A percentile compares a stretch with the other conserved stretches of the same genome.
phyloP scores from a whole-genome alignment of 2,329 filamentous ascomycete genomes.

The Colletotrichum noveboracense region DNA sequence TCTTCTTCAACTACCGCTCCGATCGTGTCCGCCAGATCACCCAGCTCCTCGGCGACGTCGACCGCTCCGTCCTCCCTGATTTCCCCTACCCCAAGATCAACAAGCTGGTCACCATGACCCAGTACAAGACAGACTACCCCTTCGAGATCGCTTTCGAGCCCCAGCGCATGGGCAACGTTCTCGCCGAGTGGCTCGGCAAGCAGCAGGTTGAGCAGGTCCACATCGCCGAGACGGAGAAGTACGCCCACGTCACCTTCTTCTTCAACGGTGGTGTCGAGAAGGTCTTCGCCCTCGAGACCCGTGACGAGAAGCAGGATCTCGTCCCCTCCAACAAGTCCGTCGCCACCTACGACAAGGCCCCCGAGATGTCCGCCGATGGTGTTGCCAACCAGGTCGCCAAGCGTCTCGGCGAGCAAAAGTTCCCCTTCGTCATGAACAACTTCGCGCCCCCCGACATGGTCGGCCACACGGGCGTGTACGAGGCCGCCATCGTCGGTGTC shows the following conservation, averaged over 20 bases:
- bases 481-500: constrained; percentile 86
- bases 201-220: constrained; percentile 92
- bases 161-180: constrained; percentile 96
- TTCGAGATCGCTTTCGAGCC: constrained; percentile 93
- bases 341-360: constrained; percentile 91
- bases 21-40: constrained; percentile 97
- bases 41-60: constrained; percentile 89
- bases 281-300: constrained; percentile 88
- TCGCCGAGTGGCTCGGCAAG: constrained; percentile 94
- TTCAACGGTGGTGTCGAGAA: constrained; percentile 99
- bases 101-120: constrained; percentile 91
- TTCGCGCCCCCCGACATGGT: constrained; percentile 99
- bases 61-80: constrained; percentile 88
- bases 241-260: constrained; percentile 99
- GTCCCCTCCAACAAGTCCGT: constrained; percentile 91
- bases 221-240: constrained; percentile 98
- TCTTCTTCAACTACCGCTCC: constrained; percentile 99
- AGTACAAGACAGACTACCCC: constrained; percentile 94
- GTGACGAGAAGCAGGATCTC: constrained; percentile 79
- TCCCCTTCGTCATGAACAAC: constrained; percentile 99
- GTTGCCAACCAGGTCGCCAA: constrained; percentile 91
- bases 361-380: constrained; percentile 92
- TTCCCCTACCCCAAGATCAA: constrained; percentile 93
- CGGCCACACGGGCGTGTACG: constrained; percentile 96
- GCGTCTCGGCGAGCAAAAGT: constrained; percentile 82